A percentile compares a stretch with the other conserved stretches of the same genome.
Conservation (phyloP, 2,329 filamentous ascomycete species). For the Ophiostoma tasmaniense region DNA sequence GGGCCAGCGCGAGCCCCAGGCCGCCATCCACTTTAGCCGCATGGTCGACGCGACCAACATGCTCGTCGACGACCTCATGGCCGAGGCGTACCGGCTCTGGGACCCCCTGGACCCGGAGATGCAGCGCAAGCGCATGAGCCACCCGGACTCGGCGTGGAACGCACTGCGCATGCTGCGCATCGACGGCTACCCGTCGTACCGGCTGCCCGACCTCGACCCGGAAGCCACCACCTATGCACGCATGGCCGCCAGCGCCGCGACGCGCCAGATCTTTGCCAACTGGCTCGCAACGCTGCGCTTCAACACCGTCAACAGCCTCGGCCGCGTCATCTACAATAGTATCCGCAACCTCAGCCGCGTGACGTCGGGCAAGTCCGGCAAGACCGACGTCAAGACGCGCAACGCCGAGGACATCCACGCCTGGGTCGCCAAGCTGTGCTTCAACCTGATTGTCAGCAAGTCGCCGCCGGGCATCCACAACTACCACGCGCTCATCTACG, state of each 20-base stretch:
- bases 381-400: not conserved
- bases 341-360: not conserved
- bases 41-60: conserved; percentile 23
- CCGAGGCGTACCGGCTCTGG: conserved; percentile 24
- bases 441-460: conserved; percentile 57
- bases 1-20: conserved; percentile 27
- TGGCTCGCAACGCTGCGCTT: conserved; percentile 43
- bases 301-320: conserved; percentile 55
- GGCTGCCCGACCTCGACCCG: conserved; percentile 22
- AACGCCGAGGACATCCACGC: conserved; percentile 15
- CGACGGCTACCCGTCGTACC: conserved; percentile 29
- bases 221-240: conserved; percentile 20
- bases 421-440: conserved; percentile 41
- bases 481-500: conserved; percentile 62
- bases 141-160: conserved; percentile 27
- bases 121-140: conserved; percentile 20
- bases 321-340: conserved; percentile 54
- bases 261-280: conserved; percentile 23
- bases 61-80: conserved; percentile 27
- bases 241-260: conserved; percentile 22
- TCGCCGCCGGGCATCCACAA: conserved; percentile 58
- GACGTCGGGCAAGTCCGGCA: not conserved
- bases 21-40: conserved; percentile 14
- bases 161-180: conserved; percentile 28
- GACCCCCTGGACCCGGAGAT: conserved; percentile 20